A percentile compares a stretch with the other conserved stretches of the same genome.
phyloP scores from a whole-genome alignment of 345 rosid genomes.

The Boechera retrofracta region DNA sequence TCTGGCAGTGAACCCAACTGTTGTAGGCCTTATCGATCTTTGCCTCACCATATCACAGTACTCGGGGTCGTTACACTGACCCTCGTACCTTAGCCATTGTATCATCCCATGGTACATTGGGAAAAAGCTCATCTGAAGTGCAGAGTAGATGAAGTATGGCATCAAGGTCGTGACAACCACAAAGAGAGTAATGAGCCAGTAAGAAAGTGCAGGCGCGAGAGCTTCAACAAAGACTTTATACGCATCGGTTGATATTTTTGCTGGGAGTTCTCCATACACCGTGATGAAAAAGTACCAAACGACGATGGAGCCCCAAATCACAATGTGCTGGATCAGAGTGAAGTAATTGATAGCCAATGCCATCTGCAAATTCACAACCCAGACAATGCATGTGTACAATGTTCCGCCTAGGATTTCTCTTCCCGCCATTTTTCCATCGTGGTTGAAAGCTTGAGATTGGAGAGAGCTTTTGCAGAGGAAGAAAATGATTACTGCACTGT shows the following conservation, averaged over 20 bases:
- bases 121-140: conserved; percentile 77
- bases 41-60: conserved; percentile 80
- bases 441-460: conserved; percentile 70
- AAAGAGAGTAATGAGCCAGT: conserved; percentile 70
- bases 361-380: conserved; percentile 90
- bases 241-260: conserved; percentile 53
- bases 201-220: conserved; percentile 78
- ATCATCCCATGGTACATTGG: conserved; percentile 94
- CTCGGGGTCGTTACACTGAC: conserved; percentile 66
- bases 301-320: conserved; percentile 73
- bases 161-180: conserved; percentile 55
- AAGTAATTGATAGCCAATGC: conserved; percentile 75
- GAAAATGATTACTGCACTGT: conserved; percentile 66
- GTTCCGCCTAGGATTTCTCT: conserved; percentile 70
- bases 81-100: conserved; percentile 83
- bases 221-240: conserved; percentile 77
- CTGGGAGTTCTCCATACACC: conserved; percentile 58
- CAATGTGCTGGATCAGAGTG: conserved; percentile 72
- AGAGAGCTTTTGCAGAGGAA: conserved; percentile 67
- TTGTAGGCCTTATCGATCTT: conserved; percentile 68
- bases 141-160: conserved; percentile 72
- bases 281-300: conserved; percentile 78
- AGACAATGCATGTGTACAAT: conserved; percentile 82
- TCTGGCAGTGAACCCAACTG: conserved; percentile 77
- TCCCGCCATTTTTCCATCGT: conserved; percentile 66